Evolutionary conservation across 495 filamentous ascomycete genomes (phyloP).

Genomic region (Penicillium turbatum): DNA sequence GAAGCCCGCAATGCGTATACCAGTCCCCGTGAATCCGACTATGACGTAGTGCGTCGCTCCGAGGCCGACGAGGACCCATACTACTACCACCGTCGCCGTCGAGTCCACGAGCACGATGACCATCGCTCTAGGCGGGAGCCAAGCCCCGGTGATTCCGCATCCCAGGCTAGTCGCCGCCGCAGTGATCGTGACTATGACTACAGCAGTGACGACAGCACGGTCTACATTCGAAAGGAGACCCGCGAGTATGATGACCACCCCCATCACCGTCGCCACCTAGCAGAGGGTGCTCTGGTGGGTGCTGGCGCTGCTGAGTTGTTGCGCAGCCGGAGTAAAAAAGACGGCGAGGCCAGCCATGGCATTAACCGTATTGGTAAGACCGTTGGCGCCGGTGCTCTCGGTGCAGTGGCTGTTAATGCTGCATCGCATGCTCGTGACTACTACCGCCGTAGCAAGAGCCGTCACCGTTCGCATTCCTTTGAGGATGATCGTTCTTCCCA

Average conservation of each 20-base stretch:
- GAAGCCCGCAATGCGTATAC: conserved; percentile 68
- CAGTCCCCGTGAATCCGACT: conserved; percentile 59
- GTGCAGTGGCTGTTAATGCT: conserved; percentile 76
- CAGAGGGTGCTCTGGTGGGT: conserved; percentile 79
- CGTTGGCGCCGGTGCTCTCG: conserved; percentile 74
- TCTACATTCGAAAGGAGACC: conserved; percentile 53
- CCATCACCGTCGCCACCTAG: conserved; percentile 73
- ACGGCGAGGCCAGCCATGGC: conserved; percentile 53
- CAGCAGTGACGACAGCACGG: conserved; percentile 63
- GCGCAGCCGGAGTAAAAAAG: conserved; percentile 58
- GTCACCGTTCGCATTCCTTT: conserved; percentile 44
- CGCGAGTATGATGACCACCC: conserved; percentile 54
- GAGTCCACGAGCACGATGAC: conserved; percentile 52
- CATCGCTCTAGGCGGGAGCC: conserved; percentile 50
- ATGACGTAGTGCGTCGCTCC: conserved; percentile 64
- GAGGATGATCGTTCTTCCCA: conserved; percentile 47
- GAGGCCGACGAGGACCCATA: conserved; percentile 52
- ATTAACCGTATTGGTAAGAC: conserved; percentile 67
- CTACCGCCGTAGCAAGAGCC: conserved; percentile 58
- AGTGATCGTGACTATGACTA: conserved; percentile 39
- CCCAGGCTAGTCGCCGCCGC: conserved; percentile 45
- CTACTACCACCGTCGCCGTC: conserved; percentile 61
- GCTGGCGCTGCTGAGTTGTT: conserved; percentile 71
- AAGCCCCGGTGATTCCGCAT: conserved; percentile 56
- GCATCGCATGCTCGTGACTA: conserved; percentile 67